Base-by-base conservation (phyloP, 2,329 filamentous ascomycete genomes). In the Calonectria ilicicola region DNA sequence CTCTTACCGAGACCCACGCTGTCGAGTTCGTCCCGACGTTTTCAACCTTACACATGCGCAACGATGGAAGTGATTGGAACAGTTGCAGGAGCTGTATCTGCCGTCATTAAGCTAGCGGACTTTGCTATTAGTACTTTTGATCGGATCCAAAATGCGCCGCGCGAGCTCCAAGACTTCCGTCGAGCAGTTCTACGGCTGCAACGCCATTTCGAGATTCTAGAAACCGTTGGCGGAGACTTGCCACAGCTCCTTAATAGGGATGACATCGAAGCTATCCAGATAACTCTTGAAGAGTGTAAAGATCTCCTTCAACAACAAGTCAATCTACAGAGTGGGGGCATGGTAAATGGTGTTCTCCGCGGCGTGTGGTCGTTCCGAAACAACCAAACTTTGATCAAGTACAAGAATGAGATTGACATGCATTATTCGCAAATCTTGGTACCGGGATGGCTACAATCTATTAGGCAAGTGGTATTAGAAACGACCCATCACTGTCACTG, bases 101-200 rank as follows among this genome's bases (percentile, higher is more conserved):
- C 67, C 40, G 71, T 73, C 14, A 23, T 73, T 12, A 44, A 27
- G 17, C 68, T 73, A 44, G 71, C 64, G 2, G 69, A 73, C 32
- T 47, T 56, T 7, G 68, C 71, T 35, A 72, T 71, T 29, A 40
- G 70, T 10, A 72, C 19, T 17, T 73, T 73, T 21, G 71, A 73
- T 47, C 47, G 68, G 1, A 23, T 72, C 21, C 64, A 73, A 58
- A 73, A 73, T 32, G 68, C 71, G 9, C 71, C 71, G 27, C 68
- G 44, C 23, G 71, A 73, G 29, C 35, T 73, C 23, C 58, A 63
- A 15, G 71, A 73, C 63, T 73, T 73, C 38, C 68, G 63, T 19
- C 68, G 62, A 29, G 26, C 68, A 27, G 71, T 49, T 23, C 17
- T 64, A 38, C 71, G 71, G 2, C 68, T 73, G 23, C 63, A 71